These are phyloP conservation scores for Selaginella tamariscina DNA, from an alignment of 75 land plant genomes.

Conservation along the genomic window DNA sequence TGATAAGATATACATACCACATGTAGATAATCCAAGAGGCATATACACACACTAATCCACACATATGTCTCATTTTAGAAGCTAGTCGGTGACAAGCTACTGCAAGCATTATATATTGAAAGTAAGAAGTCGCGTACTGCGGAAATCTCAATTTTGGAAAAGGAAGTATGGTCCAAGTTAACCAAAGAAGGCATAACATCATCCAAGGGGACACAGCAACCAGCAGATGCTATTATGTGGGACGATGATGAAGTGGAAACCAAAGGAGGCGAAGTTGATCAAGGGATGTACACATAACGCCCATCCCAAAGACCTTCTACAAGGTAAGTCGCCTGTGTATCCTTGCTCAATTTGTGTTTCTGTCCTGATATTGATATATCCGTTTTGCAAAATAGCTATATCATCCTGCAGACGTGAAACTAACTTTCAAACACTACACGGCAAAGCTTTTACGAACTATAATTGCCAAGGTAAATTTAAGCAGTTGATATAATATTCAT, in stretches of 20 bases:
- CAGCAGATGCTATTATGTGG: slow-evolving; percentile 29
- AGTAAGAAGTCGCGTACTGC: slow-evolving; percentile 58
- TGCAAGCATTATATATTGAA: slow-evolving; percentile 45
- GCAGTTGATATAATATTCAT: not conserved
- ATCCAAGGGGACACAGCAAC: slow-evolving; percentile 20
- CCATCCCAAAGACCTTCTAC: slow-evolving; percentile 34
- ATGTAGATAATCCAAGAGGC: too few species aligned
- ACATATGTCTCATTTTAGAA: slow-evolving; percentile 37
- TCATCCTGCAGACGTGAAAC: slow-evolving; percentile 85
- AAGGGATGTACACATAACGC: slow-evolving; percentile 93
- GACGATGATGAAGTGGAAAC: slow-evolving; percentile 52
- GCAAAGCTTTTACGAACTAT: slow-evolving; percentile 59
- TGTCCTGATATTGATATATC: not conserved
- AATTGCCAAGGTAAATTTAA: slow-evolving; percentile 63
- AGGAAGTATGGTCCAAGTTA: slow-evolving; percentile 44
- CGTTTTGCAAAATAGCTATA: slow-evolving; percentile 34
- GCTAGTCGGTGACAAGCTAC: slow-evolving; percentile 64
- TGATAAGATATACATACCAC: not conserved
- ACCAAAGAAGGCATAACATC: slow-evolving; percentile 47
- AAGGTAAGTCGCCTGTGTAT: slow-evolving; percentile 49
- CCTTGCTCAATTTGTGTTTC: not conserved
- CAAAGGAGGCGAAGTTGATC: slow-evolving; percentile 89
- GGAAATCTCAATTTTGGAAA: slow-evolving; percentile 60
- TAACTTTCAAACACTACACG: slow-evolving; percentile 71
- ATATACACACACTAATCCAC: not conserved